Evolutionary conservation across 2,329 filamentous ascomycete species (phyloP).

Genomic region (Domatiomyces catenatus): DNA sequence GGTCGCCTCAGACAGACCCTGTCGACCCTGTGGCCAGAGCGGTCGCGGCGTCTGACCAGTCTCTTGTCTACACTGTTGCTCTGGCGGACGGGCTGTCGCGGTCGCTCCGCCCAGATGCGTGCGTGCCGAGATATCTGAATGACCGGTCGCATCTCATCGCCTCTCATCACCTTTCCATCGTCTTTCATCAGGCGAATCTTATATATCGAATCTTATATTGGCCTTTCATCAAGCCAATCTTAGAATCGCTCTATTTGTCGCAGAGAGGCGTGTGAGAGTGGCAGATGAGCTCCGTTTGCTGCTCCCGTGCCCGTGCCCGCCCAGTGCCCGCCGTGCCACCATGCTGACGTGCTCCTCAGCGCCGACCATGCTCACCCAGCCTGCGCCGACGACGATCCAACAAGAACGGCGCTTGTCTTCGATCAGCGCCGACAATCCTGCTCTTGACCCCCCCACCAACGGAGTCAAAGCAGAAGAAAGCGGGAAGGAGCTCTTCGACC

Average conservation of each 20-base stretch:
- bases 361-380: constrained; percentile 9
- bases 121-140: neutral
- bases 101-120: neutral
- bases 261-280: constrained; percentile 2
- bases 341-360: constrained; percentile 17
- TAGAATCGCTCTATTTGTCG: constrained; percentile 11
- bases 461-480: constrained; percentile 37
- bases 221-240: constrained; percentile 11
- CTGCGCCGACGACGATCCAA: constrained; percentile 8
- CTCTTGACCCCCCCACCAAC: constrained; percentile 32
- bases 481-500: constrained; percentile 65
- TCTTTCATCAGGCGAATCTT: constrained; percentile 1
- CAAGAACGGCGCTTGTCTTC: neutral
- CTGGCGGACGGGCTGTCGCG: no score
- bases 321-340: constrained; percentile 6
- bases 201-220: no score
- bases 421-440: constrained; percentile 21
- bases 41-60: no score
- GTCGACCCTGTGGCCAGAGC: neutral
- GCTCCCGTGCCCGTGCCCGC: neutral
- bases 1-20: neutral
- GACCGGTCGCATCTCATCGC: neutral
- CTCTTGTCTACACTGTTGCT: neutral
- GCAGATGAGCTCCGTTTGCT: constrained; percentile 1
- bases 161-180: constrained; percentile 6